phyloP scores from a whole-genome alignment of 495 filamentous ascomycete genomes.

The Paragyromitra xinjiangensis region DNA sequence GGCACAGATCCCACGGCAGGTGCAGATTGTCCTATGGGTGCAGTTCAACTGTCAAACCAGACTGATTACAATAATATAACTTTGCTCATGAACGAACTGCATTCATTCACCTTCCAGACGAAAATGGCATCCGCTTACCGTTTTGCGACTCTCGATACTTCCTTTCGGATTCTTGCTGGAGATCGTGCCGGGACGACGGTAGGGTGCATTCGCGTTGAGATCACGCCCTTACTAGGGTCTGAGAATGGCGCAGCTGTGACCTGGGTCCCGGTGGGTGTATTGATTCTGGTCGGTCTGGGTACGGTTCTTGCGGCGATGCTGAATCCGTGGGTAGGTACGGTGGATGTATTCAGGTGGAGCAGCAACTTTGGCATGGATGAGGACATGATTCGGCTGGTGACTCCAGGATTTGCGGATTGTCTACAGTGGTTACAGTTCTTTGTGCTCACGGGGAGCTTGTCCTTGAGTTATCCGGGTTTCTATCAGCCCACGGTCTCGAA shows the following conservation, averaged over 20 bases:
- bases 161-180: constrained; percentile 76
- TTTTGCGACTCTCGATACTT: constrained; percentile 80
- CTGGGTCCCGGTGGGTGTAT: constrained; percentile 79
- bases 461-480: constrained; percentile 89
- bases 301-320: constrained; percentile 83
- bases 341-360: constrained; percentile 88
- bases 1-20: not conserved
- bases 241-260: constrained; percentile 72
- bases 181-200: constrained; percentile 68
- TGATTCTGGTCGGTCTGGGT: constrained; percentile 80
- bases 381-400: constrained; percentile 89
- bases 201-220: constrained; percentile 78
- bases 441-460: constrained; percentile 83
- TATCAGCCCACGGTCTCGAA: constrained; percentile 91
- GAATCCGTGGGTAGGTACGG: constrained; percentile 88
- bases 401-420: constrained; percentile 95
- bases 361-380: constrained; percentile 95
- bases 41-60: constrained; percentile 50
- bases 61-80: constrained; percentile 55
- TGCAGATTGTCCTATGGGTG: constrained; percentile 43
- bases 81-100: constrained; percentile 60
- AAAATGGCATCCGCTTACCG: constrained; percentile 82
- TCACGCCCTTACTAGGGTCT: constrained; percentile 81
- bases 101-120: constrained; percentile 77
- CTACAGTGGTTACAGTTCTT: constrained; percentile 96